Conservation (phyloP, 148 eudicot species). For the Drosera capensis region DNA sequence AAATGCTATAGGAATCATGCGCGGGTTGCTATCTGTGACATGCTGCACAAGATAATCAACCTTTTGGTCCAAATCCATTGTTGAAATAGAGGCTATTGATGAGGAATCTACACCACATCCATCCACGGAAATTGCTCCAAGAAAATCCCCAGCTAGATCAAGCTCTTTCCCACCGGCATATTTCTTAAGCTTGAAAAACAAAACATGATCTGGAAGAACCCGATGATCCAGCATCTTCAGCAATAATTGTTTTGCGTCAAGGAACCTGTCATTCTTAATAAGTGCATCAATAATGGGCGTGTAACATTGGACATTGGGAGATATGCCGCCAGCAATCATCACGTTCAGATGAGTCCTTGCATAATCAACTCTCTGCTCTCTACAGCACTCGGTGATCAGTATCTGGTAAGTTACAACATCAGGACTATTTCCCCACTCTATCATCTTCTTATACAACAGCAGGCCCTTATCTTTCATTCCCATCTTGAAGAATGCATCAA, state of each 20-base stretch:
- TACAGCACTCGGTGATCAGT: background rate
- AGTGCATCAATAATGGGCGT: background rate
- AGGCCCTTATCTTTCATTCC: background rate
- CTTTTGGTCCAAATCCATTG: background rate
- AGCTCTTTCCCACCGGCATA: background rate
- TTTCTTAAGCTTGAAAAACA: background rate
- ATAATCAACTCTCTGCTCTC: background rate
- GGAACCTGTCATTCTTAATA: background rate
- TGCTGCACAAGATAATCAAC: background rate
- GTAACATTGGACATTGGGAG: slow-evolving; percentile 1
- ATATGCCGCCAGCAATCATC: background rate
- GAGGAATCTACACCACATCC: background rate
- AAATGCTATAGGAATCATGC: background rate
- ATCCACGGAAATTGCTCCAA: background rate
- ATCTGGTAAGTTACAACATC: background rate
- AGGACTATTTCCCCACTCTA: background rate
- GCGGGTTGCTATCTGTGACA: background rate
- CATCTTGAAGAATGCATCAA: background rate
- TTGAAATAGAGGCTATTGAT: background rate
- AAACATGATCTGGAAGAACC: background rate
- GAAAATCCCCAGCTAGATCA: background rate
- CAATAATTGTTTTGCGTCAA: background rate
- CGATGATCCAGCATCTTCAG: background rate
- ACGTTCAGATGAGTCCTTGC: background rate
- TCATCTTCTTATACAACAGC: background rate